Evolutionary conservation across 1,284 basidiomycete species (phyloP).

Genomic region (Rhodotorula sp.): DNA sequence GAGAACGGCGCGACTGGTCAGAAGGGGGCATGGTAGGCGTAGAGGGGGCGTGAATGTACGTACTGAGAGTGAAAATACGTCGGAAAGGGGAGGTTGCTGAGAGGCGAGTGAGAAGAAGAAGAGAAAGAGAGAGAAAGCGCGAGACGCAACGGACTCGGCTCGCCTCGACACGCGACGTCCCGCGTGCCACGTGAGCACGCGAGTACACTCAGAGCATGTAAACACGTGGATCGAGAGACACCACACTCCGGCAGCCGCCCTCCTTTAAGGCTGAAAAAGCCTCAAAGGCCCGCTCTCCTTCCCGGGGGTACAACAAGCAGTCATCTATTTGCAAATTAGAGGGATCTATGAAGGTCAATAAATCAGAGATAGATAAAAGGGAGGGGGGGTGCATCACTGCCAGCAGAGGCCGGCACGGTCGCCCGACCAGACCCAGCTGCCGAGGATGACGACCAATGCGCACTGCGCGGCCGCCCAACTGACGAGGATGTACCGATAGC

Average conservation of each 20-base stretch:
- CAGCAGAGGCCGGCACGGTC: constrained; percentile 26
- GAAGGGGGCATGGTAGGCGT: too few relatives aligned
- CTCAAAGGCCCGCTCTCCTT: too few relatives aligned
- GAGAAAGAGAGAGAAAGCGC: background rate
- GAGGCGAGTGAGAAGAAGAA: background rate
- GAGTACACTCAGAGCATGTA: background rate
- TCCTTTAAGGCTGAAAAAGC: too few relatives aligned
- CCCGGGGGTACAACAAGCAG: too few relatives aligned
- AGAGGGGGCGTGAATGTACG: background rate
- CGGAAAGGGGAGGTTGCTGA: background rate
- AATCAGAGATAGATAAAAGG: background rate
- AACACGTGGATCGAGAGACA: background rate
- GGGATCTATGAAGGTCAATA: too few relatives aligned
- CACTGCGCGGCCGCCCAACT: constrained; percentile 72
- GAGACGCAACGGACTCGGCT: background rate
- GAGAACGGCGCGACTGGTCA: too few relatives aligned
- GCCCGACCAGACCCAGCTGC: constrained; percentile 64
- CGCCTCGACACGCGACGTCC: background rate
- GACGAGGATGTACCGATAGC: constrained; percentile 65
- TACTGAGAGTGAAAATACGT: background rate
- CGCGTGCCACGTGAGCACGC: too few relatives aligned
- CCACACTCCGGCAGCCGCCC: too few relatives aligned
- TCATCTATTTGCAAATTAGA: background rate
- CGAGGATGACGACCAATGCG: constrained; percentile 71
- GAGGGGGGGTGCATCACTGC: background rate